These are phyloP conservation scores for Tulasnella sp. DNA, from an alignment of 768 basidiomycete genomes.

Conservation along the genomic window DNA sequence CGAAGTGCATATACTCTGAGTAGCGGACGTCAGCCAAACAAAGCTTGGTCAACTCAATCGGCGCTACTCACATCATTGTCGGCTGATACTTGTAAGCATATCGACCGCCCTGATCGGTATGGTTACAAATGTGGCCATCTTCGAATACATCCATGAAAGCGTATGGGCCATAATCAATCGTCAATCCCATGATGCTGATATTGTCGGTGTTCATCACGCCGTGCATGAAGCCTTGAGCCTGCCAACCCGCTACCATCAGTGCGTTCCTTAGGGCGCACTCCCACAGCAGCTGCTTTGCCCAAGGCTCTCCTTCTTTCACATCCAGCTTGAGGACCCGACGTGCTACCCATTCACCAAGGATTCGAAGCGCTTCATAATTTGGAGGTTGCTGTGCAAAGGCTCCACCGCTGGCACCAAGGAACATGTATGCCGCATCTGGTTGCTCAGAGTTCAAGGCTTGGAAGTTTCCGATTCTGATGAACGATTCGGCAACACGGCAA, in stretches of 20 bases:
- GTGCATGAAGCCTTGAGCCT: slow-evolving; percentile 89
- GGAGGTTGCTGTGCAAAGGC: slow-evolving; percentile 20
- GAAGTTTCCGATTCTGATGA: slow-evolving; percentile 85
- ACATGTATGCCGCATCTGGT: slow-evolving; percentile 22
- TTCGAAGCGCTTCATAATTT: slow-evolving; percentile 61
- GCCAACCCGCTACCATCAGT: slow-evolving; percentile 90
- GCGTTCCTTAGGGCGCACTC: slow-evolving; percentile 81
- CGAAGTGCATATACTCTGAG: slow-evolving; percentile 64
- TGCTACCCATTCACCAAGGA: slow-evolving; percentile 65
- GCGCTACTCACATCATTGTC: slow-evolving; percentile 53
- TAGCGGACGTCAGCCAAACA: neutral
- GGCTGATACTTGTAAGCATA: slow-evolving; percentile 74
- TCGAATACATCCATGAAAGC: slow-evolving; percentile 95
- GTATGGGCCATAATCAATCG: slow-evolving; percentile 59
- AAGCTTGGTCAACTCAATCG: neutral
- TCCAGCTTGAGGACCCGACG: slow-evolving; percentile 41
- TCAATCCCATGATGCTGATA: slow-evolving; percentile 37
- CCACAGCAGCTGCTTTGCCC: slow-evolving; percentile 60
- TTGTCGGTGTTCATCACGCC: slow-evolving; percentile 98
- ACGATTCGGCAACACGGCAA: slow-evolving; percentile 77
- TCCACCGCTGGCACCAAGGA: slow-evolving; percentile 65
- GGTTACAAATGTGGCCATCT: slow-evolving; percentile 78
- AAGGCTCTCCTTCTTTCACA: slow-evolving; percentile 38
- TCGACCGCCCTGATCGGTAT: slow-evolving; percentile 64
- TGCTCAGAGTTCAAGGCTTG: slow-evolving; percentile 70